phyloP scores from a whole-genome alignment of 805 yeast species.

The Yarrowia sp. region DNA sequence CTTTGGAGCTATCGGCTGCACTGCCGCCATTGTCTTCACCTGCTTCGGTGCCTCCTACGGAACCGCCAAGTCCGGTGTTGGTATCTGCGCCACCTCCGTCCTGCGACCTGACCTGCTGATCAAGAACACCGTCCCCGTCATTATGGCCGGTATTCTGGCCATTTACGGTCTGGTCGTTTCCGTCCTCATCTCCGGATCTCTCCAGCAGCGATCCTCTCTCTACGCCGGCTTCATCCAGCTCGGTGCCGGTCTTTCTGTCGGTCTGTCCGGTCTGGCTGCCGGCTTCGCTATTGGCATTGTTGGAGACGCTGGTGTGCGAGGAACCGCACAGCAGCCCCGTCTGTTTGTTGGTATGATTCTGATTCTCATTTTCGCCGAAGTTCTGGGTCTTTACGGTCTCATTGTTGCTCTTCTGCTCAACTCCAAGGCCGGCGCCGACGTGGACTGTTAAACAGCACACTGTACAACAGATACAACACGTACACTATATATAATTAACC shows the following conservation, averaged over 20 bases:
- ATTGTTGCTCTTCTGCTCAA: slow-evolving; percentile 97
- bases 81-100: slow-evolving; percentile 98
- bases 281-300: slow-evolving; percentile 99
- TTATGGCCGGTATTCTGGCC: slow-evolving; percentile 99
- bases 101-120: slow-evolving; percentile 95
- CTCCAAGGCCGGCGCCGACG: slow-evolving; percentile 96
- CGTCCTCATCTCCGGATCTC: slow-evolving; percentile 88
- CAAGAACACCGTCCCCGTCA: slow-evolving; percentile 93
- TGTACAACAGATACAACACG: slow-evolving; percentile 13
- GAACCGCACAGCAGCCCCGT: slow-evolving; percentile 98
- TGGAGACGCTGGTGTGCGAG: slow-evolving; percentile 99
- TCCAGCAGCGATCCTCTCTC: slow-evolving; percentile 88
- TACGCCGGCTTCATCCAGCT: slow-evolving; percentile 97
- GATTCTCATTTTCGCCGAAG: slow-evolving; percentile 98
- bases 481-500: slow-evolving; percentile 35
- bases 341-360: slow-evolving; percentile 98
- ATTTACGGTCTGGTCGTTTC: slow-evolving; percentile 96
- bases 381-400: slow-evolving; percentile 96
- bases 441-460: slow-evolving; percentile 62
- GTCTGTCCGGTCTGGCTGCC: slow-evolving; percentile 96
- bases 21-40: slow-evolving; percentile 95
- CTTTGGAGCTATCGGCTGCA: slow-evolving; percentile 99
- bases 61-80: slow-evolving; percentile 99
- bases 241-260: slow-evolving; percentile 98
- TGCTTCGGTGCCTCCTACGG: slow-evolving; percentile 99